Conservation (phyloP, 495 filamentous ascomycete genomes). For the Aspergillus kassunensis region DNA sequence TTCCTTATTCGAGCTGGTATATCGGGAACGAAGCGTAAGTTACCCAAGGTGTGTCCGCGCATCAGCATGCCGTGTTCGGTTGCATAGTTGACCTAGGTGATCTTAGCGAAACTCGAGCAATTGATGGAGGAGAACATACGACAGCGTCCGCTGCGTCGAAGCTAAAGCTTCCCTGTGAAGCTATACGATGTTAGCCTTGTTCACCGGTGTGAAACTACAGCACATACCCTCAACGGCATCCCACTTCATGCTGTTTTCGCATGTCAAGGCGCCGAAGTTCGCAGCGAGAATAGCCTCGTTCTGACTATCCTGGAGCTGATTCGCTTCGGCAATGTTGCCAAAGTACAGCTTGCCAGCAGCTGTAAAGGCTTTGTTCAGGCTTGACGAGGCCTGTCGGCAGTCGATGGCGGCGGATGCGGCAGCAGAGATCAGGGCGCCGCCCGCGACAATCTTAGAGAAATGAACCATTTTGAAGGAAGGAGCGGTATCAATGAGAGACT, state of each 20-base stretch:
- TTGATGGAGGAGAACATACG: conserved; percentile 12
- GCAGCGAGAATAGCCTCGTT: conserved; percentile 37
- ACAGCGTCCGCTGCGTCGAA: conserved; percentile 41
- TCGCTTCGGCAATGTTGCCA: conserved; percentile 24
- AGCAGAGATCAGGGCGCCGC: conserved; percentile 4
- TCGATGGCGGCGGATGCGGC: neutral
- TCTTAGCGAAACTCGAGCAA: neutral
- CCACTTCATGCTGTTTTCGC: conserved; percentile 59
- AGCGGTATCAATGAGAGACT: no score
- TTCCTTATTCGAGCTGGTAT: no score
- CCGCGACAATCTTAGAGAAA: conserved; percentile 7
- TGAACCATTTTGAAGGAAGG: conserved; percentile 9
- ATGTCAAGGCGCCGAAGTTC: conserved; percentile 49
- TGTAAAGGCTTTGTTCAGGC: conserved; percentile 13
- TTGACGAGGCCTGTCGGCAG: neutral
- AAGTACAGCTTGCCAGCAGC: conserved; percentile 20
- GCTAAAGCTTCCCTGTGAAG: conserved; percentile 36
- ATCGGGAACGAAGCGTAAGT: neutral
- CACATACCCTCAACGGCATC: conserved; percentile 37
- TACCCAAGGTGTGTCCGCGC: conserved; percentile 48
- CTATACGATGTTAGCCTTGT: no score
- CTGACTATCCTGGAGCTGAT: conserved; percentile 17
- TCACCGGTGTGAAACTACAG: no score
- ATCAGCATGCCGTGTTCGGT: conserved; percentile 41
- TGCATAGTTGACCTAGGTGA: conserved; percentile 45